phyloP scores from a whole-genome alignment of 768 basidiomycete genomes.

The Trametes cubensis region DNA sequence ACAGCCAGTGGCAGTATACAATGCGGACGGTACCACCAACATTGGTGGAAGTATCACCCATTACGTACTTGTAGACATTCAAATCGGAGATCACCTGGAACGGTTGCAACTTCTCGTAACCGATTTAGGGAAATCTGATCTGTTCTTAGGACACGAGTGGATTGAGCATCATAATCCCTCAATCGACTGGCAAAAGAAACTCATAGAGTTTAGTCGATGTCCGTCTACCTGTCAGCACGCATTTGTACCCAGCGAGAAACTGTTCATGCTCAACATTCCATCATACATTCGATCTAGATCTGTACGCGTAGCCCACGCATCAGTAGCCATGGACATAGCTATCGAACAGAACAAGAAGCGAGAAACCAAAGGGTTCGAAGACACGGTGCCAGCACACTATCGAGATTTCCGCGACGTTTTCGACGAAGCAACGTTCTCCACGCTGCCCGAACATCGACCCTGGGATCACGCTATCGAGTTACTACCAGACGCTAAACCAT shows the following conservation, averaged over 20 bases:
- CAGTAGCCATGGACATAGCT: conserved; percentile 16
- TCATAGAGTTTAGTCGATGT: conserved; percentile 14
- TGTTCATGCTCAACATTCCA: conserved; percentile 9
- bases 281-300: background rate
- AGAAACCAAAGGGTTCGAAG: conserved; percentile 9
- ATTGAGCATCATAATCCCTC: conserved; percentile 25
- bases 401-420: conserved; percentile 16
- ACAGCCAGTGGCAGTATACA: conserved; percentile 16
- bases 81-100: conserved; percentile 20
- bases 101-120: conserved; percentile 13
- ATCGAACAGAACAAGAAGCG: conserved; percentile 9
- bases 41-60: conserved; percentile 18
- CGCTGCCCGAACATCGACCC: conserved; percentile 18
- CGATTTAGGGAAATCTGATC: conserved; percentile 12
- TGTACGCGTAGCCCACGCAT: background rate
- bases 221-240: background rate
- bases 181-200: conserved; percentile 24
- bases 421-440: background rate
- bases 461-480: conserved; percentile 28
- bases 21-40: conserved; percentile 23
- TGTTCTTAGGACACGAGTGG: conserved; percentile 27
- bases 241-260: background rate
- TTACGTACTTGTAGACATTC: background rate
- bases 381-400: conserved; percentile 16
- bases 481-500: conserved; percentile 12